phyloP scores from a whole-genome alignment of 2,329 filamentous ascomycete genomes.

The Colletotrichum sp. region DNA sequence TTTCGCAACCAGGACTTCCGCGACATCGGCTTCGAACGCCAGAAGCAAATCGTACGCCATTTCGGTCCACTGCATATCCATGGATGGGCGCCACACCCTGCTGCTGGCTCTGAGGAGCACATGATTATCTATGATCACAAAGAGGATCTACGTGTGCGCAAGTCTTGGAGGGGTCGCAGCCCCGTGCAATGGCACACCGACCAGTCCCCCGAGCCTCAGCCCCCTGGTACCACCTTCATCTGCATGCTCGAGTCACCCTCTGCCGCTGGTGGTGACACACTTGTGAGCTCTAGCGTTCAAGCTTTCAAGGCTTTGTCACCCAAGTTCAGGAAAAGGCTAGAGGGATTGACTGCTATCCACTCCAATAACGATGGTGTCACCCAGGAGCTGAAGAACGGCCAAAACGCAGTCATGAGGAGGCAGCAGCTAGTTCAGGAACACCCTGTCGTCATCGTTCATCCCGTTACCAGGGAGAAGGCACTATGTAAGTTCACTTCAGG shows the following conservation, averaged over 20 bases:
- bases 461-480: neutral
- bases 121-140: constrained; percentile 28
- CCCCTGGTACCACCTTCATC: constrained; percentile 29
- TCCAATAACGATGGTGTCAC: constrained; percentile 60
- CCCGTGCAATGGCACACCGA: constrained; percentile 29
- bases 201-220: constrained; percentile 25
- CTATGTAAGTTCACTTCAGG: neutral
- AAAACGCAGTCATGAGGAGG: constrained; percentile 44
- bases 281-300: constrained; percentile 24
- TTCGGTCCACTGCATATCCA: neutral
- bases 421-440: neutral
- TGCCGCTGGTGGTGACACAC: constrained; percentile 25
- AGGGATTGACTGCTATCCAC: constrained; percentile 70
- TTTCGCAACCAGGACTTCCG: constrained; percentile 25
- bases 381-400: constrained; percentile 32
- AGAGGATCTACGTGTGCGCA: constrained; percentile 23
- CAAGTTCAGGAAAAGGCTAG: constrained; percentile 67
- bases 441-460: neutral
- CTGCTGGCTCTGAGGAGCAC: constrained; percentile 23
- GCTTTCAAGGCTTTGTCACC: constrained; percentile 60
- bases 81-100: constrained; percentile 19
- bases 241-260: constrained; percentile 28
- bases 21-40: constrained; percentile 25
- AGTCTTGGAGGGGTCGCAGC: constrained; percentile 24
- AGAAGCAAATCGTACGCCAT: constrained; percentile 19